These are phyloP conservation scores for Tolypocladium sp. DNA, from an alignment of 2,329 filamentous ascomycete genomes.

Conservation along the genomic window DNA sequence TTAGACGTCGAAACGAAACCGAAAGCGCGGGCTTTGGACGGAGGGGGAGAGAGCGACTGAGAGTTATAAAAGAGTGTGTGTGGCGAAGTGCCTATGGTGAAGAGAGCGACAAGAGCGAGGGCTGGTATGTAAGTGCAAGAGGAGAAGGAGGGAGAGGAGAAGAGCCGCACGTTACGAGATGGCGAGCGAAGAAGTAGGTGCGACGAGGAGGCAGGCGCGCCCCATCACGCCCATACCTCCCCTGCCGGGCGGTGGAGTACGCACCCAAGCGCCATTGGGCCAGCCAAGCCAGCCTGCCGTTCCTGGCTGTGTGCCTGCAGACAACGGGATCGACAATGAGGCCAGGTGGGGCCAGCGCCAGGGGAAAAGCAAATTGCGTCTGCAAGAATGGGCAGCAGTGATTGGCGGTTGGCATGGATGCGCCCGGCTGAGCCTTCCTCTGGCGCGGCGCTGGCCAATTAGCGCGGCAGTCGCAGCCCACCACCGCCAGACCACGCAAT, in stretches of 20 bases:
- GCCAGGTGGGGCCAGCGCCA: slow-evolving; percentile 1
- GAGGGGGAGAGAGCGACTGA: neutral
- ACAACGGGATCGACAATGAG: slow-evolving; percentile 1
- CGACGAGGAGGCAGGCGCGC: neutral
- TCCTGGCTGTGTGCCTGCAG: neutral
- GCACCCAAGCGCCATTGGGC: neutral
- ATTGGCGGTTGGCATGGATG: slow-evolving; percentile 6
- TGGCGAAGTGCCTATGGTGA: neutral
- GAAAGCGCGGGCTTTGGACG: neutral
- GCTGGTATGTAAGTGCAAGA: neutral
- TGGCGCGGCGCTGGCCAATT: neutral
- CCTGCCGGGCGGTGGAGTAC: neutral
- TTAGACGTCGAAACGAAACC: neutral
- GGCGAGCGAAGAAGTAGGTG: slow-evolving; percentile 3
- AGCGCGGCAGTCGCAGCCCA: neutral
- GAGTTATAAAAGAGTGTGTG: neutral
- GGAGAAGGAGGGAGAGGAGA: neutral
- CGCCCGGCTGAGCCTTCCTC: neutral
- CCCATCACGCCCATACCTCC: neutral
- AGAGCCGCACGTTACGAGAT: neutral
- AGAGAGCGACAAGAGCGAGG: neutral
- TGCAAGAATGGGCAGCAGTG: neutral
- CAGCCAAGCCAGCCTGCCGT: neutral
- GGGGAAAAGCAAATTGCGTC: slow-evolving; percentile 8
- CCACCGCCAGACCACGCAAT: neutral